A percentile compares a stretch with the other conserved stretches of the same genome.
These are phyloP conservation scores for Neoscytalidium dimidiatum DNA, from an alignment of 2,329 filamentous ascomycete genomes.

Conservation along the genomic window DNA sequence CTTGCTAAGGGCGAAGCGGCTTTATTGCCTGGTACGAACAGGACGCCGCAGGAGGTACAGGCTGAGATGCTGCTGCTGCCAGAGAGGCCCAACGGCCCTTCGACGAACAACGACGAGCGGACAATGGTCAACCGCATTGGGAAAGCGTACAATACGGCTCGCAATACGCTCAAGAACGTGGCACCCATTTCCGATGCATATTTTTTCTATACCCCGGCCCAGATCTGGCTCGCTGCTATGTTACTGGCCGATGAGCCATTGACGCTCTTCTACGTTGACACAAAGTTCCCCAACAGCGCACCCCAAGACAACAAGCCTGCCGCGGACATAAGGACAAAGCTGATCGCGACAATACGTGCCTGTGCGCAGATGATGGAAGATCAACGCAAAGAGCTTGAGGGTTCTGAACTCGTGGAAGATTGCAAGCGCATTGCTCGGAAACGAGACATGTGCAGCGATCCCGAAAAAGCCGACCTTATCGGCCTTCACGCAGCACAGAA, in stretches of 20 bases:
- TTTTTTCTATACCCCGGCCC: slow-evolving; percentile 91
- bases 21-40: slow-evolving; percentile 25
- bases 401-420: slow-evolving; percentile 46
- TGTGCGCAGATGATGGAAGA: slow-evolving; percentile 44
- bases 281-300: slow-evolving; percentile 40
- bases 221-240: slow-evolving; percentile 86
- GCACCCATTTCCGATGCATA: slow-evolving; percentile 92
- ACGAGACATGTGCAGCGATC: slow-evolving; percentile 72
- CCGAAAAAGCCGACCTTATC: slow-evolving; percentile 71
- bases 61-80: slow-evolving; percentile 33
- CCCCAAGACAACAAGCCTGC: slow-evolving; percentile 21
- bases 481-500: slow-evolving; percentile 66
- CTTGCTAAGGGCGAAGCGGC: slow-evolving; percentile 63
- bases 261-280: slow-evolving; percentile 47
- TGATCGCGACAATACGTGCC: slow-evolving; percentile 39
- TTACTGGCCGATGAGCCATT: slow-evolving; percentile 72
- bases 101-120: slow-evolving; percentile 20
- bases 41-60: slow-evolving; percentile 29
- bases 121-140: slow-evolving; percentile 50
- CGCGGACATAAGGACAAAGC: slow-evolving; percentile 31
- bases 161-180: slow-evolving; percentile 55
- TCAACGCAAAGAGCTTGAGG: slow-evolving; percentile 28
- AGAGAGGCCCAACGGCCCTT: slow-evolving; percentile 21
- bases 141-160: slow-evolving; percentile 66
- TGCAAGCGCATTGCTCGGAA: slow-evolving; percentile 60